Base-by-base conservation (phyloP, 1,139 yeast genomes). In the Lodderomyces margitis region DNA sequence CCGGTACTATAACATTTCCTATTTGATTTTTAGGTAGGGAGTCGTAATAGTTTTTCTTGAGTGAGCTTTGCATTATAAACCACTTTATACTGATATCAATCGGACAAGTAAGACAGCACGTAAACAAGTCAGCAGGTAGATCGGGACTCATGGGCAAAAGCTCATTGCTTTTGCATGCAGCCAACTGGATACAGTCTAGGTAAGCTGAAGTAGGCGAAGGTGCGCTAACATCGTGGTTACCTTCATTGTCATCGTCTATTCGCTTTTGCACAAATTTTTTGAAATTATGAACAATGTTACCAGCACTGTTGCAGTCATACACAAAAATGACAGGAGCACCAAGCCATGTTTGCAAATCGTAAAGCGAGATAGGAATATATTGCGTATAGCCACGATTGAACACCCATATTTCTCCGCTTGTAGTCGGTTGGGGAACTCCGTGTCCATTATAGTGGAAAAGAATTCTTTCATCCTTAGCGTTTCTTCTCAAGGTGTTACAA, bases 331-430 rank as follows among this genome's bases (percentile, higher is more conserved):
- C 94, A 0, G 99, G 98, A 1, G 98, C 97, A 8, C 98, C 98
- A 12, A 92, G 70, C 98, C 98, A 92, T 1, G 95, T 84, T 57
- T 92, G 98, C 41, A 92, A 69, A 56, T 94, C 98, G 58, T 87
- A 89, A 17, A 92, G 66, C 5, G 96, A 87, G 2, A 92, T 94
- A 1, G 99, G 99, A 46, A 92, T 92, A 59, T 92, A 92, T 64
- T 92, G 98, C 1, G 98, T 92, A 60, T 91, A 94, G 1, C 96
- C 96, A 52, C 97, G 71, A 61, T 92, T 92, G 66, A 92, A 92
- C 12, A 94, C 98, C 99, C 99, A 92, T 17, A 92, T 88, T 58
- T 92, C 99, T n/a, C 99, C 99, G 41, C 91, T 81, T 21, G 89
- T 81, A 0, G 98, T 94, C 0, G 99, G 98, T 51, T 89, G 89